Evolutionary conservation across 202 grass and related monocot genomes (phyloP).

Genomic region (Schoenoplectus tabernaemontani): DNA sequence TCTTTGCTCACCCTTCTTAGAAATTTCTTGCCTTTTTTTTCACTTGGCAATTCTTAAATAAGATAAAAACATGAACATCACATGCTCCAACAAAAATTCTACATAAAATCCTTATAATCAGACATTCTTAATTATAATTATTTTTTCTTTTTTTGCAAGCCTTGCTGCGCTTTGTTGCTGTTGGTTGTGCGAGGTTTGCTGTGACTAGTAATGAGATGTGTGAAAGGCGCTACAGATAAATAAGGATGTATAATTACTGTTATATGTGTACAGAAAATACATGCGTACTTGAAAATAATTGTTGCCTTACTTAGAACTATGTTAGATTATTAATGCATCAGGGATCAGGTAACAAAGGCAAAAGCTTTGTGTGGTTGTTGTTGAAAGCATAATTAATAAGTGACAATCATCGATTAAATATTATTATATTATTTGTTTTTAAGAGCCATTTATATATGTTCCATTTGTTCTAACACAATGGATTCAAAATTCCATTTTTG

Average conservation of each 20-base stretch:
- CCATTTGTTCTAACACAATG: too few relatives aligned
- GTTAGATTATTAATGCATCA: not conserved
- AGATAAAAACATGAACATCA: not conserved
- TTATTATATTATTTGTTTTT: too few relatives aligned
- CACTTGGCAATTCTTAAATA: not conserved
- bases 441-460: too few relatives aligned
- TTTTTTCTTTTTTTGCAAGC: constrained; percentile 31
- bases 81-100: not conserved
- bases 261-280: not conserved
- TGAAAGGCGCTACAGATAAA: not conserved
- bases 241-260: not conserved
- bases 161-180: constrained; percentile 83
- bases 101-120: too few relatives aligned
- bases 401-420: too few relatives aligned
- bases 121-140: not conserved
- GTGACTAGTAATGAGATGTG: constrained; percentile 28
- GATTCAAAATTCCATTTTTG: too few relatives aligned
- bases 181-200: constrained; percentile 89
- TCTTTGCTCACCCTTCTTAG: not conserved
- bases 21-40: not conserved
- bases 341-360: not conserved
- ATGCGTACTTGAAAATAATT: not conserved
- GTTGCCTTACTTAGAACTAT: not conserved
- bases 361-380: too few relatives aligned
- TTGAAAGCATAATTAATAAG: too few relatives aligned